Conservation (phyloP, 2,329 filamentous ascomycete genomes). For the Phialocephala sp. region DNA sequence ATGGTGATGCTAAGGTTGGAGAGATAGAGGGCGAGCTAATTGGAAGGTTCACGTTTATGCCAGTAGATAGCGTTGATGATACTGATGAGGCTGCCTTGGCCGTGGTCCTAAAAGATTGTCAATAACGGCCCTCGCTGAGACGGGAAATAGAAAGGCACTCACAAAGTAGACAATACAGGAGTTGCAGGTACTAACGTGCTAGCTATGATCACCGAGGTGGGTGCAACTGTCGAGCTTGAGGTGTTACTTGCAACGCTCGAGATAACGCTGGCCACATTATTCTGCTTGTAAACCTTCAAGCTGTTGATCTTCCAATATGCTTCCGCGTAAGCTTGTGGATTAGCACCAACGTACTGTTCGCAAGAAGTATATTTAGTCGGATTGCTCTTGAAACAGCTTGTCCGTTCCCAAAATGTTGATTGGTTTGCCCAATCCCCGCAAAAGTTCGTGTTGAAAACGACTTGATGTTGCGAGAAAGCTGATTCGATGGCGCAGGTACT, state of each 20-base stretch:
- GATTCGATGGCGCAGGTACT: constrained; percentile 66
- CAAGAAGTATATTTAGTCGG: constrained; percentile 67
- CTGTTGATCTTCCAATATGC: constrained; percentile 78
- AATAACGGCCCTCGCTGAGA: no score
- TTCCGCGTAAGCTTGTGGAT: constrained; percentile 71
- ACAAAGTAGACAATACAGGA: no score
- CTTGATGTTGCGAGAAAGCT: constrained; percentile 70
- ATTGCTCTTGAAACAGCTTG: constrained; percentile 61
- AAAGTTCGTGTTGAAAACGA: constrained; percentile 76
- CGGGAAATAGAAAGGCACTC: no score
- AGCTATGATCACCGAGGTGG: neutral
- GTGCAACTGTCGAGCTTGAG: neutral
- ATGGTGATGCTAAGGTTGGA: no score
- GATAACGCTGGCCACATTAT: neutral
- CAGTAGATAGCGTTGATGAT: no score
- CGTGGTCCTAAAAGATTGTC: no score
- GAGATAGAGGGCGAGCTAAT: no score
- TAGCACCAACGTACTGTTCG: constrained; percentile 71
- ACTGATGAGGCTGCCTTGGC: no score
- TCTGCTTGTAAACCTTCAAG: constrained; percentile 14
- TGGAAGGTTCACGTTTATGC: no score
- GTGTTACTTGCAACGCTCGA: neutral
- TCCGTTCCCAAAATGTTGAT: constrained; percentile 43
- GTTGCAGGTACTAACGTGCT: neutral
- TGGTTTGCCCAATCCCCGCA: constrained; percentile 62